A percentile compares a stretch with the other conserved stretches of the same genome.
phyloP scores from a whole-genome alignment of 495 filamentous ascomycete genomes.

The Chlorociboria aeruginascens region DNA sequence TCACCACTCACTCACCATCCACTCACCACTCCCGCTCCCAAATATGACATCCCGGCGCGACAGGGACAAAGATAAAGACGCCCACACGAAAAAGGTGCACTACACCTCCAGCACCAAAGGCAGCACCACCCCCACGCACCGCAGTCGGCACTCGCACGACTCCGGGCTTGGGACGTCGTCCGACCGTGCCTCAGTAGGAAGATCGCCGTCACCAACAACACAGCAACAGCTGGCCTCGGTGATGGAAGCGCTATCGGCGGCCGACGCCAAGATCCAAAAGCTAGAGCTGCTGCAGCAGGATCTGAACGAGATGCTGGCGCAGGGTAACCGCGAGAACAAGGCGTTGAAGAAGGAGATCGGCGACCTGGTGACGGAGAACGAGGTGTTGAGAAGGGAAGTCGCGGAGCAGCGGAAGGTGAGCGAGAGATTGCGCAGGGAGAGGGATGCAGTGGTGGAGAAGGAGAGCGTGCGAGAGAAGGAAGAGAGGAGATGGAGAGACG shows the following conservation, averaged over 20 bases:
- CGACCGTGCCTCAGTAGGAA: conserved; percentile 14
- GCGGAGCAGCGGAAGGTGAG: conserved; percentile 15
- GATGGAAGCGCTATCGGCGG: conserved; percentile 32
- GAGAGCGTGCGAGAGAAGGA: too few relatives aligned
- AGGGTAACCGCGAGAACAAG: conserved; percentile 37
- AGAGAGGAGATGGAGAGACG: too few relatives aligned
- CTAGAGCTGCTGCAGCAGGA: not conserved
- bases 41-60: too few relatives aligned
- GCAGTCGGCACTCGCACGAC: conserved; percentile 4
- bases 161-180: conserved; percentile 12
- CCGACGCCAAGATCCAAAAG: conserved; percentile 25
- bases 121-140: conserved; percentile 28
- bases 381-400: not conserved
- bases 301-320: conserved; percentile 10
- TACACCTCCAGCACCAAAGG: conserved; percentile 21
- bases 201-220: conserved; percentile 2
- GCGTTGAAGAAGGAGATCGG: conserved; percentile 10
- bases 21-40: not conserved
- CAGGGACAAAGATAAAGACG: not conserved
- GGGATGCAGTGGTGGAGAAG: too few relatives aligned
- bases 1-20: too few relatives aligned
- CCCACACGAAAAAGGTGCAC: conserved; percentile 11
- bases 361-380: conserved; percentile 24
- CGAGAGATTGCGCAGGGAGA: not conserved
- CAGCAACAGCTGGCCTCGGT: conserved; percentile 5